Base-by-base conservation (phyloP, 164 flowering plant genomes). In the Berberis vulgaris region DNA sequence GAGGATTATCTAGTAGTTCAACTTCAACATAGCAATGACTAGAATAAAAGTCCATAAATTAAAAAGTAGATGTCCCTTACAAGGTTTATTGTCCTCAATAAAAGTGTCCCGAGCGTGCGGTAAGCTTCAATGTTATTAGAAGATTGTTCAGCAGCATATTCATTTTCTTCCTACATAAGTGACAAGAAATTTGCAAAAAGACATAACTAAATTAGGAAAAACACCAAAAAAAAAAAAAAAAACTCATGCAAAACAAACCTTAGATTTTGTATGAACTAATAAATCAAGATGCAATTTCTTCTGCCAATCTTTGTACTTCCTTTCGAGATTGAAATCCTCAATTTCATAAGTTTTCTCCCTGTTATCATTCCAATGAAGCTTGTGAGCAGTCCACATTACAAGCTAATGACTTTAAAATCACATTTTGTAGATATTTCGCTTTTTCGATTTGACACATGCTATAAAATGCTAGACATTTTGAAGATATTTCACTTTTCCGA, bases 211-310 rank as follows among this genome's bases (percentile, higher is more conserved):
- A 46, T 60, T 6, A 67, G 54, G 42, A 57, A 63, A 53, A 5
- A 9, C 42, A 11, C 4, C 53, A 43, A 40, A 49, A 4, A 26
- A 26, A 26, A 26, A 26, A 26, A 26, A 70, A 4, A 8, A 57
- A 1, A 57, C 5, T 40, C 5, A 42, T 1, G 9, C 41, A 45
- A 38, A 52, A 60, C 71, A 12, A 45, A 89, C 98, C 95, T 88
- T 78, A 38, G 98, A 88, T 70, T 94, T 91, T 12, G 91, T 67
- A 75, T 94, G 97, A 59, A 94, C 97, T 50, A 26, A 26, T 26
- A 94, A 71, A 85, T 94, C 98, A 78, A 97, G 98, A 72, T 94
- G 98, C 66, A 94, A 66, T 72, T 87, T 91, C 81, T 94, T 94
- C 74, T 91, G 99, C 99, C 97, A 91, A 56, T 79, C 83, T 73